A percentile compares a stretch with the other conserved stretches of the same genome.
These are phyloP conservation scores for Globisporangium alternatum DNA, from an alignment of 352 stramenopile species.

Conservation along the genomic window DNA sequence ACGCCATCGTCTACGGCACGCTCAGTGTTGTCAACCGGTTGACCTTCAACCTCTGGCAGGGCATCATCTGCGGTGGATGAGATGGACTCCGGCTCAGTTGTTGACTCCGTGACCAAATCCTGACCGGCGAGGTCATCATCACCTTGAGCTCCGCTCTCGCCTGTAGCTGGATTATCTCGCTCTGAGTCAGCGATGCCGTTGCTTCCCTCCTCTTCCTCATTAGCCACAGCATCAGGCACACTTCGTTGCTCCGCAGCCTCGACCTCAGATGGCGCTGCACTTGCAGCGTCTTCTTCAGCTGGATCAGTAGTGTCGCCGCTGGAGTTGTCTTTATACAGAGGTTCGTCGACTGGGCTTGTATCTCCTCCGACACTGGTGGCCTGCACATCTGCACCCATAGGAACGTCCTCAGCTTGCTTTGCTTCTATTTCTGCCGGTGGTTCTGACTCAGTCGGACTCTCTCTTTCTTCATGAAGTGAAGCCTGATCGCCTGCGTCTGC, in stretches of 20 bases:
- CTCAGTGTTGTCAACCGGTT: neutral
- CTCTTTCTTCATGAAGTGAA: neutral
- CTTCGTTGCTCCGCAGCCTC: neutral
- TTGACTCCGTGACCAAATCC: neutral
- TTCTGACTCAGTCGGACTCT: neutral
- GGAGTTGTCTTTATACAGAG: constrained; percentile 4
- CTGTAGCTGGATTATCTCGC: neutral
- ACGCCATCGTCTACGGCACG: neutral
- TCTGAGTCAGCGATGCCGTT: neutral
- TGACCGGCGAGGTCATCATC: neutral
- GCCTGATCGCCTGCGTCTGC: neutral
- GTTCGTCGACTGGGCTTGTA: neutral
- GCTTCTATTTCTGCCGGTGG: neutral
- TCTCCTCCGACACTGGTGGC: neutral
- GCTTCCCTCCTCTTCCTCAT: neutral
- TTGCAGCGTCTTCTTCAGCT: neutral
- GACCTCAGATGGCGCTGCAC: neutral
- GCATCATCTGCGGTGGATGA: neutral
- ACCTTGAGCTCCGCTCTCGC: neutral
- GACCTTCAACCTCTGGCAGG: neutral
- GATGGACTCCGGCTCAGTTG: neutral
- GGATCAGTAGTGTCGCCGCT: neutral
- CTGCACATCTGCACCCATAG: neutral
- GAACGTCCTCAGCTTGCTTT: neutral
- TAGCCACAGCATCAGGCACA: neutral